Conservation (phyloP, 805 yeast species). For the Cyberlindnera meyerae region DNA sequence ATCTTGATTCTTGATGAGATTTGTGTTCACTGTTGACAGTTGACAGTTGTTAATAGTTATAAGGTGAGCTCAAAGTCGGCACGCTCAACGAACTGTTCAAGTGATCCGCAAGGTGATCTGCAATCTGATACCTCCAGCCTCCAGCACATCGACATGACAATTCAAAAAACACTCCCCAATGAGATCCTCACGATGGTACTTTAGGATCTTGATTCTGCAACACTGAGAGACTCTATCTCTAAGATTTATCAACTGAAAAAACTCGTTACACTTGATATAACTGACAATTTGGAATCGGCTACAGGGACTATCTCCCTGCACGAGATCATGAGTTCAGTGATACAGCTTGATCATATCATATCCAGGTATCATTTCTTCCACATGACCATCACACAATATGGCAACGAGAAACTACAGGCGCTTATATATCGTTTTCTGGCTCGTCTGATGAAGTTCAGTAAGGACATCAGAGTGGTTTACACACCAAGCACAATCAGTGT, state of each 20-base stretch:
- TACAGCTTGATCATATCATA: constrained; percentile 9
- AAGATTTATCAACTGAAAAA: constrained; percentile 14
- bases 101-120: too few species aligned
- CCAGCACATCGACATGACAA: constrained; percentile 1
- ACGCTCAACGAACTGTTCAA: too few species aligned
- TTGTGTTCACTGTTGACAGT: too few species aligned
- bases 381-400: constrained; percentile 8
- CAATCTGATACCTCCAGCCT: too few species aligned
- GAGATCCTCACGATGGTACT: constrained; percentile 10
- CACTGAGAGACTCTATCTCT: constrained; percentile 5
- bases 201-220: constrained; percentile 2
- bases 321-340: constrained; percentile 8
- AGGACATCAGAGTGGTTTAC: constrained; percentile 12
- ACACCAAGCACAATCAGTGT: constrained; percentile 14
- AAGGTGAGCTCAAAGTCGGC: too few species aligned
- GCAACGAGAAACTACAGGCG: constrained; percentile 6
- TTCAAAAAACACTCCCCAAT: constrained; percentile 5
- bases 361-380: constrained; percentile 16
- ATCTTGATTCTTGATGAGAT: too few species aligned
- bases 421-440: constrained; percentile 12
- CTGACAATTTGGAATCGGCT: constrained; percentile 1
- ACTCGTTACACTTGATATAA: constrained; percentile 10
- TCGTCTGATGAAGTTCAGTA: constrained; percentile 8
- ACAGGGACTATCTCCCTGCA: constrained; percentile 8
- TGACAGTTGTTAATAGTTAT: too few species aligned